Base-by-base conservation (phyloP, 75 land plant species). In the Cryptomeria japonica region DNA sequence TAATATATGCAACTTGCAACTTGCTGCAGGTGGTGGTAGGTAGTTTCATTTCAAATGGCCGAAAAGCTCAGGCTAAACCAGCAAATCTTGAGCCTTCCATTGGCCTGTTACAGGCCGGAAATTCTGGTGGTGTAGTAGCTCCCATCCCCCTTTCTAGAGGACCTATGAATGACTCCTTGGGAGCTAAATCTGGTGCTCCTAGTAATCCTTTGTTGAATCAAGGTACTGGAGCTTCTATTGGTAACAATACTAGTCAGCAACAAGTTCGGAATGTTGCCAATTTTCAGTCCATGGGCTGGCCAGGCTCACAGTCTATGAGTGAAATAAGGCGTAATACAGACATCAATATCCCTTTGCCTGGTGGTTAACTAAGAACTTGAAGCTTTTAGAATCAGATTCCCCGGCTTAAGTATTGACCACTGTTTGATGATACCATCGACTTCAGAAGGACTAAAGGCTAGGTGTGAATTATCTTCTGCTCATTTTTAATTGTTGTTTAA, bases 21-120 rank as follows among this genome's bases (percentile, higher is more conserved):
- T 53, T 42, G 88, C 58, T 88, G 58, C 93, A 94, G 95, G 93
- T 94, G 47, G 93, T 95, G 16, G 90, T 95, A 16, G 96, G 96
- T 12, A 93, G 94, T 86, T 95, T 95, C 77, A 46, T 93, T 37
- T 90, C 89, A 38, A 89, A 91, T 84, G 88, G 86, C 51, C 90
- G 89, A 87, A 88, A 87, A 75, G 88, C 92, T 77, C 95, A 88
- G 92, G 90, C 87, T 2, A 94, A 91, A 86, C 87, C 90, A 86
- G 90, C 84, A 75, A 94, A 90, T 84, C 39, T 86, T 3, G 94
- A 94, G 1, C 19, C 90, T 61, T 88, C 85, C 18, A 32, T 53
- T 11, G 83, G 42, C 31, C 86, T 51, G 44, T 84, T 36, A 51
- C 91, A 56, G 61, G 87, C 77, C 2, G 80, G 46, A 46, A 25